These are phyloP conservation scores for Globisporangium cystogenes DNA, from an alignment of 352 stramenopile genomes.

Conservation along the genomic window DNA sequence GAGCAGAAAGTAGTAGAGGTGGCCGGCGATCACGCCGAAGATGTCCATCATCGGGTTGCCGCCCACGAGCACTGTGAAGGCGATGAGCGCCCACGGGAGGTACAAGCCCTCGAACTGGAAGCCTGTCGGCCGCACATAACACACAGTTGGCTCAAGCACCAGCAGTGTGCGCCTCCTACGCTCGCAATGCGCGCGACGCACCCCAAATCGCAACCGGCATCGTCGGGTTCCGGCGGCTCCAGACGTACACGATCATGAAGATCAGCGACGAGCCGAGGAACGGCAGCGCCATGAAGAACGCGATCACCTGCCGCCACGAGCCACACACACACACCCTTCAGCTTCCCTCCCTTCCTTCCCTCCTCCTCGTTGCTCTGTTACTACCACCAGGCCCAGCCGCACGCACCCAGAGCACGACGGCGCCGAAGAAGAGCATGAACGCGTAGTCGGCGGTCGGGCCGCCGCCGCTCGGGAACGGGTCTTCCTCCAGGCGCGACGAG, in stretches of 20 bases:
- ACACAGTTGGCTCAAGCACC: too few species aligned
- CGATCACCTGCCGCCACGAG: constrained; percentile 48
- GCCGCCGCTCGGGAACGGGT: constrained; percentile 77
- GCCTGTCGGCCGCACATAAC: constrained; percentile 20
- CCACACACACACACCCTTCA: too few species aligned
- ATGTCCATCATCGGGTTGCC: constrained; percentile 85
- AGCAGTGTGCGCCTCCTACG: too few species aligned
- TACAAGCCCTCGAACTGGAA: constrained; percentile 88
- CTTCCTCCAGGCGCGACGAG: constrained; percentile 75
- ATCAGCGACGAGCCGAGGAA: constrained; percentile 85
- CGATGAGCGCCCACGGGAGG: constrained; percentile 86
- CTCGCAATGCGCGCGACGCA: constrained; percentile 9
- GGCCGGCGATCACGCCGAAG: constrained; percentile 77
- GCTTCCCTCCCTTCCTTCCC: too few species aligned
- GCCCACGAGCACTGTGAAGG: constrained; percentile 84
- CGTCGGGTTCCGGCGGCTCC: constrained; percentile 84
- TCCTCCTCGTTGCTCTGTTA: too few species aligned
- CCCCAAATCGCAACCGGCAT: constrained; percentile 80
- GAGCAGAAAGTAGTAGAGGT: constrained; percentile 89
- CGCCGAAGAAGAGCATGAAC: constrained; percentile 88
- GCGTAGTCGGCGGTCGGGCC: constrained; percentile 83
- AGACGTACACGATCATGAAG: constrained; percentile 91
- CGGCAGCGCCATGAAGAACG: constrained; percentile 76
- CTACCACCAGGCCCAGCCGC: too few species aligned
- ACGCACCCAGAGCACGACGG: constrained; percentile 66